phyloP scores from a whole-genome alignment of 2,329 filamentous ascomycete species.

The Endothia cerciana region DNA sequence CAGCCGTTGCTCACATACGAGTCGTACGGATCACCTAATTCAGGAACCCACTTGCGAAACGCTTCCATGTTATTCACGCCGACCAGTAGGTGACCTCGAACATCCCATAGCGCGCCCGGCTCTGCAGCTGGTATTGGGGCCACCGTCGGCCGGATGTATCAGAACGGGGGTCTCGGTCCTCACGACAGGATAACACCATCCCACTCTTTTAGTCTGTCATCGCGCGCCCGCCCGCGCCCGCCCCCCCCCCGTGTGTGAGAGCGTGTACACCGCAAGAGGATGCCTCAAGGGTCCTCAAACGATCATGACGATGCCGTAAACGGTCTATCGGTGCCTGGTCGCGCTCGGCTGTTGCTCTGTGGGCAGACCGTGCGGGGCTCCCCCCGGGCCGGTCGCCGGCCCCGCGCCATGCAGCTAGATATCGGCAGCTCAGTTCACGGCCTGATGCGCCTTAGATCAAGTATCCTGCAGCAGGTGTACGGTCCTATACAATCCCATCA shows the following conservation, averaged over 20 bases:
- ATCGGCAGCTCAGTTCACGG: constrained; percentile 2
- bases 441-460: neutral
- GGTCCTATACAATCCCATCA: constrained; percentile 8
- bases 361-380: too few relatives aligned
- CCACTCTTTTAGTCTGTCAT: neutral
- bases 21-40: constrained; percentile 2
- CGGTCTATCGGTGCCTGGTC: constrained; percentile 6
- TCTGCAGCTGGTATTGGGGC: constrained; percentile 16
- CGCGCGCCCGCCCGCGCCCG: too few relatives aligned
- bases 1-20: neutral
- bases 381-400: too few relatives aligned
- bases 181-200: constrained; percentile 7
- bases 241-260: too few relatives aligned
- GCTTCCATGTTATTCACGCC: neutral
- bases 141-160: constrained; percentile 22
- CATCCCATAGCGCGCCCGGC: constrained; percentile 9
- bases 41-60: constrained; percentile 2
- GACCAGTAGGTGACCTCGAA: neutral
- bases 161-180: constrained; percentile 7
- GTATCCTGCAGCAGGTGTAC: constrained; percentile 7
- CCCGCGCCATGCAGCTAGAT: constrained; percentile 3
- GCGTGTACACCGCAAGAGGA: neutral
- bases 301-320: neutral
- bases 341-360: constrained; percentile 5
- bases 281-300: neutral